phyloP scores from a whole-genome alignment of 306 rosid genomes.

The Cucumis cinereus region DNA sequence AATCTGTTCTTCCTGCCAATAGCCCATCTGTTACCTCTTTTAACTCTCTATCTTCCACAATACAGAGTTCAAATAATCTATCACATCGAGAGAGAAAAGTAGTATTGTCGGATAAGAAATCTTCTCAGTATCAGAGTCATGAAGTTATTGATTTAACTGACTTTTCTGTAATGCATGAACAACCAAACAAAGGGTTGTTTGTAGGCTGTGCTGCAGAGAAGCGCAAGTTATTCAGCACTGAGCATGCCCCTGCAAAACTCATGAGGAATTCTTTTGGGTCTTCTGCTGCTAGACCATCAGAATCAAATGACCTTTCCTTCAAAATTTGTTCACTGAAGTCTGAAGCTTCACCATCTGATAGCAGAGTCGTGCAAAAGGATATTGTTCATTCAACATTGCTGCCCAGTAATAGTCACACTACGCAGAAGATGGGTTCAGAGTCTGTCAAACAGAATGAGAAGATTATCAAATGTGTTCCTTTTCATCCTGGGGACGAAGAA shows the following conservation, averaged over 20 bases:
- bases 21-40: conserved; percentile 52
- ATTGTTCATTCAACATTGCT: conserved; percentile 22
- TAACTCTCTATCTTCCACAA: conserved; percentile 23
- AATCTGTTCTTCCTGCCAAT: conserved; percentile 68
- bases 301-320: conserved; percentile 13
- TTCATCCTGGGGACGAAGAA: conserved; percentile 34
- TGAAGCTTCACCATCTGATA: conserved; percentile 22
- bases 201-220: conserved; percentile 50
- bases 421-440: conserved; percentile 21
- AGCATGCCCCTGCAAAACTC: conserved; percentile 25
- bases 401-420: conserved; percentile 19
- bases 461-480: conserved; percentile 18
- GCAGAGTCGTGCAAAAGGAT: conserved; percentile 27
- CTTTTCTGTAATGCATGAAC: conserved; percentile 25
- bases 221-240: conserved; percentile 41
- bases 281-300: conserved; percentile 21
- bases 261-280: conserved; percentile 25
- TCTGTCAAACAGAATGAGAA: conserved; percentile 20
- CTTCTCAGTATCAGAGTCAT: conserved; percentile 21
- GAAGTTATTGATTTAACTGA: conserved; percentile 28
- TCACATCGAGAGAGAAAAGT: conserved; percentile 16
- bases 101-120: conserved; percentile 24
- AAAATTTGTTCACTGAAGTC: conserved; percentile 17
- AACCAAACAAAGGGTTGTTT: conserved; percentile 19
- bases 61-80: conserved; percentile 24